Evolutionary conservation across 257 asterid genomes (phyloP).

Genomic region (Eucommia ulmoides): DNA sequence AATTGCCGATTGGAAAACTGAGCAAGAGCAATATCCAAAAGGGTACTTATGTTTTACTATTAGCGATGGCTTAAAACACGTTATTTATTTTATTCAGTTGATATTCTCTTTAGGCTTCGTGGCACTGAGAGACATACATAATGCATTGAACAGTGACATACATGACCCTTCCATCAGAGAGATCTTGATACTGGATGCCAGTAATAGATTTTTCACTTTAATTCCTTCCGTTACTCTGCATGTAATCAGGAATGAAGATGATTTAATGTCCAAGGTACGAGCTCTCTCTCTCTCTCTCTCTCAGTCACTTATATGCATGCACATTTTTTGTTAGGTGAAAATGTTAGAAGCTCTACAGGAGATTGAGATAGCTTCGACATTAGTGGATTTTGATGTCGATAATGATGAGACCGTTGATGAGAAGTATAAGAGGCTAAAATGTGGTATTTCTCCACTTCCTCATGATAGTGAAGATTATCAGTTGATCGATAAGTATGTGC

Average conservation of each 20-base stretch:
- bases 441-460: slow-evolving; percentile 72
- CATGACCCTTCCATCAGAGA: slow-evolving; percentile 44
- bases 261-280: slow-evolving; percentile 68
- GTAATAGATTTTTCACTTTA: slow-evolving; percentile 89
- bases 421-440: slow-evolving; percentile 61
- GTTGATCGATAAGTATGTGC: slow-evolving; percentile 78
- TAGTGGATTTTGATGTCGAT: slow-evolving; percentile 73
- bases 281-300: neutral
- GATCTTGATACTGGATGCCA: slow-evolving; percentile 75
- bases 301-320: neutral
- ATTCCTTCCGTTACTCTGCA: slow-evolving; percentile 93
- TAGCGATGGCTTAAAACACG: neutral
- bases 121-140: slow-evolving; percentile 91
- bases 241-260: slow-evolving; percentile 73
- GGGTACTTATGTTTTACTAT: slow-evolving; percentile 25
- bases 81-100: slow-evolving; percentile 1
- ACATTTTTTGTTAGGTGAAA: slow-evolving; percentile 56
- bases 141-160: slow-evolving; percentile 32
- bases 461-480: slow-evolving; percentile 67
- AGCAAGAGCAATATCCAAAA: slow-evolving; percentile 84
- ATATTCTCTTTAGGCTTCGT: slow-evolving; percentile 56
- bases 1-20: slow-evolving; percentile 96
- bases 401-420: slow-evolving; percentile 61
- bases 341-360: slow-evolving; percentile 99
- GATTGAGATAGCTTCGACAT: slow-evolving; percentile 88